A percentile compares a stretch with the other conserved stretches of the same genome.
Conservation (phyloP, 192 early-diverging fungal species). For the Gryganskiella cystojenkinii region DNA sequence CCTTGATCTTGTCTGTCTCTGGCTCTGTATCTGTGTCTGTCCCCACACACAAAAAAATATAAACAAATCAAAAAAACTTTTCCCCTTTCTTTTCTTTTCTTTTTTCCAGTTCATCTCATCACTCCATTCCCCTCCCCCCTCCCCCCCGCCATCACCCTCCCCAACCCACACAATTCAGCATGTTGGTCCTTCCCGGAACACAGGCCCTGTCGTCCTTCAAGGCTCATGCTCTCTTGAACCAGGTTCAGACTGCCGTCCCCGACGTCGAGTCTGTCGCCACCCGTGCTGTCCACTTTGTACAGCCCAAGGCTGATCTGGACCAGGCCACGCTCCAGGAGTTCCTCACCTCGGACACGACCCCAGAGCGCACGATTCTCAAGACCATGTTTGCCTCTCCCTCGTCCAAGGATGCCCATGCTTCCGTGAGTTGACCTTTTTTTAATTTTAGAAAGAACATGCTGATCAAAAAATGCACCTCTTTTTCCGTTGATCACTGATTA, state of each 20-base stretch:
- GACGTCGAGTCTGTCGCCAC: slow-evolving; percentile 64
- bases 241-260: slow-evolving; percentile 67
- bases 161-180: slow-evolving; percentile 28
- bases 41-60: not conserved
- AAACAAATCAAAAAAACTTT: slow-evolving; percentile 3
- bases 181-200: slow-evolving; percentile 90
- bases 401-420: slow-evolving; percentile 11
- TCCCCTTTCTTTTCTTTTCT: slow-evolving; percentile 11
- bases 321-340: slow-evolving; percentile 50
- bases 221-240: slow-evolving; percentile 64
- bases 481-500: no score
- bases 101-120: slow-evolving; percentile 8
- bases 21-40: not conserved
- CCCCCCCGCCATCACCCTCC: not conserved
- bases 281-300: slow-evolving; percentile 84
- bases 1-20: not conserved
- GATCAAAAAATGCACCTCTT: no score
- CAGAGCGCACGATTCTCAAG: slow-evolving; percentile 60
- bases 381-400: slow-evolving; percentile 49
- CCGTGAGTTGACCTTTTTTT: not conserved
- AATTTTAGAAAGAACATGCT: not conserved
- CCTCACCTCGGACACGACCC: slow-evolving; percentile 51
- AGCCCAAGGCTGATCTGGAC: slow-evolving; percentile 54
- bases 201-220: slow-evolving; percentile 85
- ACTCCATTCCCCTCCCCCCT: not conserved